Conservation (phyloP, 495 filamentous ascomycete genomes). For the Penicillium macrosclerotiorum region DNA sequence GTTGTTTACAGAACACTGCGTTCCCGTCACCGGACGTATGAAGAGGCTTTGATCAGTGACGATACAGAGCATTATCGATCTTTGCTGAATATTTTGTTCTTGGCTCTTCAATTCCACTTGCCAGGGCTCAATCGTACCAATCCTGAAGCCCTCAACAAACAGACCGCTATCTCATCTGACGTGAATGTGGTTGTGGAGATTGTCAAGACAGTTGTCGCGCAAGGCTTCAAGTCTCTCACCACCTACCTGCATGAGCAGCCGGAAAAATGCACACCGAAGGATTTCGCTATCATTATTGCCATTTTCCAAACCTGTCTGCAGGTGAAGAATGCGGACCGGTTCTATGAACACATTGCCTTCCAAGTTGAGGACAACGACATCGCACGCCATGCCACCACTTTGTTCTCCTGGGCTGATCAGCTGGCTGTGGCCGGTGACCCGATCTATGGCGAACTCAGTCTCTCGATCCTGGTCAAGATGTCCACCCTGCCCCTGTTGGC, state of each 20-base stretch:
- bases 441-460: slow-evolving; percentile 86
- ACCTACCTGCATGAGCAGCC: slow-evolving; percentile 65
- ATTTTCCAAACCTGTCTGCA: slow-evolving; percentile 79
- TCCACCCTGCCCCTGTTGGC: slow-evolving; percentile 79
- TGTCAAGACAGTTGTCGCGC: slow-evolving; percentile 72
- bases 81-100: slow-evolving; percentile 80
- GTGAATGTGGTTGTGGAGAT: slow-evolving; percentile 64
- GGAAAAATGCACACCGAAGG: slow-evolving; percentile 55
- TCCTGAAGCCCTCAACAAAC: slow-evolving; percentile 37
- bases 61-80: slow-evolving; percentile 75
- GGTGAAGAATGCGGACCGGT: slow-evolving; percentile 50
- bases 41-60: slow-evolving; percentile 54
- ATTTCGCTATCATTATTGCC: slow-evolving; percentile 86
- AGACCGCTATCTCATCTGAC: slow-evolving; percentile 40
- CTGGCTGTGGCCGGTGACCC: slow-evolving; percentile 72
- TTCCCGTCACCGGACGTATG: slow-evolving; percentile 61
- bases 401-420: slow-evolving; percentile 94
- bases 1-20: slow-evolving; percentile 68
- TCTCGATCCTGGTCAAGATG: slow-evolving; percentile 84
- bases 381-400: slow-evolving; percentile 74
- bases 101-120: slow-evolving; percentile 67
- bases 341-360: slow-evolving; percentile 60
- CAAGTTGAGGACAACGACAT: slow-evolving; percentile 62
- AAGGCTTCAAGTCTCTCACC: slow-evolving; percentile 75
- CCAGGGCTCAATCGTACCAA: slow-evolving; percentile 20